Percentiles rank a stretch among this genome's conserved stretches.
Conservation (phyloP, 805 yeast genomes). For the Saccharomycopsis synnaedendra region DNA sequence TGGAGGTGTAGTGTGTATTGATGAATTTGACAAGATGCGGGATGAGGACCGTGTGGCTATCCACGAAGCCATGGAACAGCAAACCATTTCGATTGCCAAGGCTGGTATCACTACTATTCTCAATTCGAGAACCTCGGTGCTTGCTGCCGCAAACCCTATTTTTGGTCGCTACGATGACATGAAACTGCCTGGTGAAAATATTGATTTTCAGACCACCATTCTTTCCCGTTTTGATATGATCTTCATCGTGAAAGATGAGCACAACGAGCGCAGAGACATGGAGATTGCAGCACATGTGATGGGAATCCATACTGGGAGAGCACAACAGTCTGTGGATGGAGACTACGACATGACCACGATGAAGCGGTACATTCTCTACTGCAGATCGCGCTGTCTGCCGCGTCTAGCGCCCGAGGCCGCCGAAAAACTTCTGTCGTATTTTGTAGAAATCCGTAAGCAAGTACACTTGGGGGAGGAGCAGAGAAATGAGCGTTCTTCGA, state of each 20-base stretch:
- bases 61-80: conserved; percentile 99
- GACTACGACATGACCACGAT: conserved; percentile 84
- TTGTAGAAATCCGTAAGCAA: conserved; percentile 78
- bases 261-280: conserved; percentile 73
- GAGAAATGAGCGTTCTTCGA: conserved; percentile 82
- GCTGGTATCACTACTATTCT: conserved; percentile 97
- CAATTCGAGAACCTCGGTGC: conserved; percentile 90
- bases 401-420: conserved; percentile 81
- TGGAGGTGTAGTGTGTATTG: conserved; percentile 98
- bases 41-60: conserved; percentile 98
- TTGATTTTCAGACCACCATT: conserved; percentile 95
- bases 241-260: conserved; percentile 92
- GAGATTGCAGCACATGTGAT: conserved; percentile 91
- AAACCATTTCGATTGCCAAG: conserved; percentile 95
- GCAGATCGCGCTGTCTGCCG: conserved; percentile 88
- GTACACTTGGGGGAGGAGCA: conserved; percentile 72
- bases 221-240: conserved; percentile 98
- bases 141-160: conserved; percentile 97
- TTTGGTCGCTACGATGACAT: conserved; percentile 94
- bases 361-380: conserved; percentile 88
- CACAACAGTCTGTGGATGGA: conserved; percentile 31
- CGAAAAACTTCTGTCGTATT: conserved; percentile 82
- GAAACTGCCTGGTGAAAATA: conserved; percentile 95
- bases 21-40: conserved; percentile 98
- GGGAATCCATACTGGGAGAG: conserved; percentile 80